Percentiles rank a stretch among this genome's conserved stretches.
Conservation (phyloP, 139 green algal genomes). For the Pleodorina starrii region DNA sequence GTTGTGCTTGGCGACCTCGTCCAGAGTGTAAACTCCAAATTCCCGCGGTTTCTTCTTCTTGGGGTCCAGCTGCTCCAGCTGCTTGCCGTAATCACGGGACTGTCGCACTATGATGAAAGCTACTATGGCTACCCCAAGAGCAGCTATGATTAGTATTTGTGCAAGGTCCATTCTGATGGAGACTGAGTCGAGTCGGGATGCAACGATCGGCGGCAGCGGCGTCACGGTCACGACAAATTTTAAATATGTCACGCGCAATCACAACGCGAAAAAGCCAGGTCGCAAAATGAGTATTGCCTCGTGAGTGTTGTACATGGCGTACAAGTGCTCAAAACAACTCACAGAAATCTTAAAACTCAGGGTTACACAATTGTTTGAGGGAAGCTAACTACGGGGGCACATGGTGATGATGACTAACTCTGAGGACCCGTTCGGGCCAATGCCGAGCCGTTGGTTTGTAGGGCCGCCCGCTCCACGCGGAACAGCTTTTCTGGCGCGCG, state of each 20-base stretch:
- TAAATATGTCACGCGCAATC: too few species aligned
- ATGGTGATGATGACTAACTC: background rate
- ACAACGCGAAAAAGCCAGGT: too few species aligned
- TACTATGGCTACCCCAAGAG: background rate
- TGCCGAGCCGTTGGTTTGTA: background rate
- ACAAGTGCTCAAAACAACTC: too few species aligned
- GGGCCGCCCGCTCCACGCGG: constrained; percentile 24
- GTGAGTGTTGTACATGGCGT: too few species aligned
- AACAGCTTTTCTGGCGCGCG: constrained; percentile 14
- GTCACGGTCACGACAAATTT: too few species aligned
- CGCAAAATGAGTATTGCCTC: too few species aligned
- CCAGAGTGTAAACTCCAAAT: constrained; percentile 68
- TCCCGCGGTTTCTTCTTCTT: constrained; percentile 17
- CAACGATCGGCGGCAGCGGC: too few species aligned
- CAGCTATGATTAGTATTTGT: background rate
- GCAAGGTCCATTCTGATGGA: constrained; percentile 29
- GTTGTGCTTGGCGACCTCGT: constrained; percentile 83
- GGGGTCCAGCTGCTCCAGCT: constrained; percentile 36
- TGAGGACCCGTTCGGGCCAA: background rate
- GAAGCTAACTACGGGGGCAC: too few species aligned
- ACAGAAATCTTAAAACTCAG: too few species aligned
- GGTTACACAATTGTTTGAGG: too few species aligned
- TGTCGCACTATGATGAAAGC: constrained; percentile 20
- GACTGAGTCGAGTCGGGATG: too few species aligned
- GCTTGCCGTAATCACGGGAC: background rate